Conservation (phyloP, 2,329 filamentous ascomycete genomes). For the Setomelanomma holmii region DNA sequence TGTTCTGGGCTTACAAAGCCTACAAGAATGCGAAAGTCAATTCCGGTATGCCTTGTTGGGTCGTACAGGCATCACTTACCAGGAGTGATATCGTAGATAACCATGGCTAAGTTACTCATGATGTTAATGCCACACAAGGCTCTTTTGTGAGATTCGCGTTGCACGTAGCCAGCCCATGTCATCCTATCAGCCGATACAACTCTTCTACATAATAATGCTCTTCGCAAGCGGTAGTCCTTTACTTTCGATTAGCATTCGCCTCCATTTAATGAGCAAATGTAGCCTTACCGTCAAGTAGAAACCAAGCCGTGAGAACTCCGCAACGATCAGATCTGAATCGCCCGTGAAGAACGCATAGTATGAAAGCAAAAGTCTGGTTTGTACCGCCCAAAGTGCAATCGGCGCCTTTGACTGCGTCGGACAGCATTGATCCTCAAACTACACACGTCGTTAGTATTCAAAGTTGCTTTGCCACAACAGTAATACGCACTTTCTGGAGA, state of each 20-base stretch:
- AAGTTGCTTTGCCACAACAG: not conserved
- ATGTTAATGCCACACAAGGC: conserved; percentile 43
- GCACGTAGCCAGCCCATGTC: conserved; percentile 38
- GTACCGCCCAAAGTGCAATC: conserved; percentile 38
- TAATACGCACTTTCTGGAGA: conserved; percentile 2
- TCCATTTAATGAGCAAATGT: not conserved
- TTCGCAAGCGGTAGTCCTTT: conserved; percentile 26
- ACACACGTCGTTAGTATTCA: not conserved
- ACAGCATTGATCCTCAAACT: conserved; percentile 3
- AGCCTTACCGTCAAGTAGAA: conserved; percentile 9
- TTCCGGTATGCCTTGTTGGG: too few relatives aligned
- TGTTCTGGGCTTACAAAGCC: conserved; percentile 44
- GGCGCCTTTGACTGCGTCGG: conserved; percentile 8
- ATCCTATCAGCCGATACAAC: conserved; percentile 6
- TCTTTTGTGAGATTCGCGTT: conserved; percentile 39
- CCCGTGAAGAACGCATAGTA: conserved; percentile 40
- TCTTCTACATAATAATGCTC: conserved; percentile 18
- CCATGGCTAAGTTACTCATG: conserved; percentile 40
- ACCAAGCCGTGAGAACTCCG: conserved; percentile 2
- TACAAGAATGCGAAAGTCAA: not conserved
- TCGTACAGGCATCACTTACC: not conserved
- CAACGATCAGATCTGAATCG: not conserved
- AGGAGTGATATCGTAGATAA: conserved; percentile 42
- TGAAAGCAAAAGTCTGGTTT: conserved; percentile 37
- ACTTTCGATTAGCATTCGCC: not conserved